phyloP scores from a whole-genome alignment of 148 eudicot genomes.

The Dianthus caryophyllus region DNA sequence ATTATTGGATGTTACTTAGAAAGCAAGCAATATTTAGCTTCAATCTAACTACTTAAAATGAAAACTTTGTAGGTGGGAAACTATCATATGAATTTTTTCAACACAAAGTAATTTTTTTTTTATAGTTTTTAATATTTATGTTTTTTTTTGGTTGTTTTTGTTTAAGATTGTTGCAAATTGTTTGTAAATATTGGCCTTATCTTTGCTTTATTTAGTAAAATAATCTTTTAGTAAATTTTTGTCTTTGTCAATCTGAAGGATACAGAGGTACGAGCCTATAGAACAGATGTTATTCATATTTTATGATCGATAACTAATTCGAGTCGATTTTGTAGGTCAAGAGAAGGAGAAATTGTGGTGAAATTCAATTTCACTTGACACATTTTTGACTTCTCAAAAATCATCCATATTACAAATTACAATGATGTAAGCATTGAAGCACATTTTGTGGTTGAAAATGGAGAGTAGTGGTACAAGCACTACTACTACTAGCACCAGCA shows the following conservation, averaged over 20 bases:
- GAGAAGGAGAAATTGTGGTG: constrained; percentile 24
- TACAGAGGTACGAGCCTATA: no score
- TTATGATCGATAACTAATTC: neutral
- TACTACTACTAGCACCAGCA: no score
- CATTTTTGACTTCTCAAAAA: neutral
- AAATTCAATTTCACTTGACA: neutral
- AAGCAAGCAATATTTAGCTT: constrained; percentile 20
- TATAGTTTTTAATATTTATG: neutral
- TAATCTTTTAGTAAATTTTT: neutral
- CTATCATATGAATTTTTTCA: constrained; percentile 2
- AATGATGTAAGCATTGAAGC: constrained; percentile 8
- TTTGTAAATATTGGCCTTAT: constrained; percentile 1
- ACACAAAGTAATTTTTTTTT: constrained; percentile 8
- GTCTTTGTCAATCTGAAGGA: no score
- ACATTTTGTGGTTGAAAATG: constrained; percentile 25
- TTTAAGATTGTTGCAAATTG: constrained; percentile 13
- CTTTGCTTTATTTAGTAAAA: neutral
- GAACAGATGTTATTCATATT: no score
- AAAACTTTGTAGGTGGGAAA: constrained; percentile 18
- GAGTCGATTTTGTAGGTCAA: constrained; percentile 21
- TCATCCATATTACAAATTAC: neutral
- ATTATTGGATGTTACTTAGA: constrained; percentile 17
- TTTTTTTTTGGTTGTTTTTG: neutral
- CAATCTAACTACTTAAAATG: constrained; percentile 7
- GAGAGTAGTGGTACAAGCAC: constrained; percentile 36